Base-by-base conservation (phyloP, 768 basidiomycete genomes). In the Daedaleopsis sinensis region DNA sequence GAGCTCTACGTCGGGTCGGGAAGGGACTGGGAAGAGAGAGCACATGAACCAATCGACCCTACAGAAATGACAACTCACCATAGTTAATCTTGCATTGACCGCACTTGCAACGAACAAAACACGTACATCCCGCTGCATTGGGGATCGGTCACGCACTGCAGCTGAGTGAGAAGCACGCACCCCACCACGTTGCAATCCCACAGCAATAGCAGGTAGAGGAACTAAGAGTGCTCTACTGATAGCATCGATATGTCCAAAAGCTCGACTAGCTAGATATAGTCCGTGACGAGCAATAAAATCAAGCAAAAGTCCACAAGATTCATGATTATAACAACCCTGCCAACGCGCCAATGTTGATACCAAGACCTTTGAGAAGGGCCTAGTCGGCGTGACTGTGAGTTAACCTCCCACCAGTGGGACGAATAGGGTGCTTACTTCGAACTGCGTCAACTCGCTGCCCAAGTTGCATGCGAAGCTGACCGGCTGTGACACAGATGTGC, bases 401-500 rank as follows among this genome's bases (percentile, higher is more conserved):
- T 10, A 53, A 49, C n/a, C 35, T 8, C 10, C 19, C 5, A 13
- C 27, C 7, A 3, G 11, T 27, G 21, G 16, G 24, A 52, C 13
- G 7, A 36, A 5, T 12, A 35, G n/a, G 27, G 23, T 23, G 63
- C 74, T 36, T 59, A 78, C 78, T 67, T 67, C 54, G 5, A 79
- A 58, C 24, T 74, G 76, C 53, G 42, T 13, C 44, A n/a, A 55
- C 7, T 10, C 50, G 19, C 73, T 55, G 23, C 74, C 68, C 53
- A 92, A 63, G 3, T 92, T 92, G 70, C 91, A 94, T 12, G 72
- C 64, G 69, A 94, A 90, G 38, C 71, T 81, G 64, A 88, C 79
- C 6, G 75, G 73, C 65, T 87, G 87, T 54, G 79, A 82, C 68
- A 94, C 78, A 2, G 83, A 81, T 12, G 90, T 91, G 16, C 84